These are phyloP conservation scores for Ehretia macrophylla DNA, from an alignment of 257 asterid species.

Conservation along the genomic window DNA sequence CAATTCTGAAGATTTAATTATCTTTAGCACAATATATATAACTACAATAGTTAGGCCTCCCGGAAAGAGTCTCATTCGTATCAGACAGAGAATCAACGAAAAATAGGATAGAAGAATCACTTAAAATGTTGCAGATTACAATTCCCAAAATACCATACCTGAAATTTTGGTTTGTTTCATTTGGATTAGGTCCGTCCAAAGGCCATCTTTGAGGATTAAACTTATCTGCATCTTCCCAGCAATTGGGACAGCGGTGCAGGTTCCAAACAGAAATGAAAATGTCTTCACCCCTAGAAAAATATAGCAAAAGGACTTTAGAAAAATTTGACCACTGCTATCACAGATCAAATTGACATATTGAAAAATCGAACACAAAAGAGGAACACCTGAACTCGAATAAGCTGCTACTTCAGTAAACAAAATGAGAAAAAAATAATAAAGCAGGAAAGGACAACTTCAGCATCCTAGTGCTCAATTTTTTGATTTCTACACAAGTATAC, in stretches of 20 bases:
- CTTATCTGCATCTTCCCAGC: constrained; percentile 85
- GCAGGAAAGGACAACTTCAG: no score
- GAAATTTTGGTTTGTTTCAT: constrained; percentile 92
- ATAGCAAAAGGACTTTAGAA: background rate
- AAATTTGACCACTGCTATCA: background rate
- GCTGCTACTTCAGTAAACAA: background rate
- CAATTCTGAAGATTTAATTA: no score
- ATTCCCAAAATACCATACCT: constrained; percentile 40
- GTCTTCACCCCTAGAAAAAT: constrained; percentile 68
- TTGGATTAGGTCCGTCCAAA: constrained; percentile 92
- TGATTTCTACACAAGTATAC: no score
- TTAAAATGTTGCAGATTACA: no score
- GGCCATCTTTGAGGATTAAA: constrained; percentile 98
- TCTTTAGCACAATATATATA: no score
- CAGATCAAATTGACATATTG: background rate
- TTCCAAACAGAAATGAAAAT: constrained; percentile 95
- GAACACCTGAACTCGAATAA: background rate
- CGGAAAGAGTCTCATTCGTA: no score
- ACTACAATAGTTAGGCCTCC: no score
- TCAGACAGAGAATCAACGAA: no score
- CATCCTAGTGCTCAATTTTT: no score
- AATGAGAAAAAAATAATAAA: background rate
- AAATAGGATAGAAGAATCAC: no score
- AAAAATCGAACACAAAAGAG: background rate
- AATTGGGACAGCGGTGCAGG: constrained; percentile 76